Evolutionary conservation across 108 stramenopile species (phyloP).

Genomic region (Aurantiochytrium sp.): DNA sequence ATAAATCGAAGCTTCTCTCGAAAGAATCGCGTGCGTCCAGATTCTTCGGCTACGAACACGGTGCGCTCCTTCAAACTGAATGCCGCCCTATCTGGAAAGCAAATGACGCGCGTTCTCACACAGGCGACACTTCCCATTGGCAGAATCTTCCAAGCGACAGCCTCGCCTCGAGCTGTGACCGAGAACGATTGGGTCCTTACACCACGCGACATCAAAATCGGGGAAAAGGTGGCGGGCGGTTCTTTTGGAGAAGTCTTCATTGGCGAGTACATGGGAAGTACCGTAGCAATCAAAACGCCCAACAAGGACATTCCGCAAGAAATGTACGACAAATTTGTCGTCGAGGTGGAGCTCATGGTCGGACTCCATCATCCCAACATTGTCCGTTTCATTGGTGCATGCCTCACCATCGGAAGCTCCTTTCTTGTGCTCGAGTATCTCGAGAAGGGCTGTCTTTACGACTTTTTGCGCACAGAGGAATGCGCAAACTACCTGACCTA

Average conservation of each 20-base stretch:
- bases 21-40: too few species aligned
- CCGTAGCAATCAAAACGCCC: conserved; percentile 19
- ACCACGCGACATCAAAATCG: conserved; percentile 7
- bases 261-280: conserved; percentile 16
- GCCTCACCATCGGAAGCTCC: not conserved
- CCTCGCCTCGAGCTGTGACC: not conserved
- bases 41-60: too few species aligned
- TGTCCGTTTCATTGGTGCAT: conserved; percentile 26
- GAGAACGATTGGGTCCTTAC: conserved; percentile 20
- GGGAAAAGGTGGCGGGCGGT: not conserved
- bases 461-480: not conserved
- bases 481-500: not conserved
- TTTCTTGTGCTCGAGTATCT: conserved; percentile 24
- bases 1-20: too few species aligned
- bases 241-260: conserved; percentile 20
- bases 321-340: not conserved
- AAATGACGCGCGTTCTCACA: not conserved
- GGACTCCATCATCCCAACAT: conserved; percentile 28
- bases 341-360: conserved; percentile 24
- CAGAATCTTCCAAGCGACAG: not conserved
- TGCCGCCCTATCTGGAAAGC: not conserved
- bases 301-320: not conserved
- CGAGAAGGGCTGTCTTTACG: not conserved
- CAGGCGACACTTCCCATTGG: not conserved
- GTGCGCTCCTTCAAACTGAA: not conserved